A percentile compares a stretch with the other conserved stretches of the same genome.
Conservation (phyloP, 73 alveolate species). For the Effrenium voratum region DNA sequence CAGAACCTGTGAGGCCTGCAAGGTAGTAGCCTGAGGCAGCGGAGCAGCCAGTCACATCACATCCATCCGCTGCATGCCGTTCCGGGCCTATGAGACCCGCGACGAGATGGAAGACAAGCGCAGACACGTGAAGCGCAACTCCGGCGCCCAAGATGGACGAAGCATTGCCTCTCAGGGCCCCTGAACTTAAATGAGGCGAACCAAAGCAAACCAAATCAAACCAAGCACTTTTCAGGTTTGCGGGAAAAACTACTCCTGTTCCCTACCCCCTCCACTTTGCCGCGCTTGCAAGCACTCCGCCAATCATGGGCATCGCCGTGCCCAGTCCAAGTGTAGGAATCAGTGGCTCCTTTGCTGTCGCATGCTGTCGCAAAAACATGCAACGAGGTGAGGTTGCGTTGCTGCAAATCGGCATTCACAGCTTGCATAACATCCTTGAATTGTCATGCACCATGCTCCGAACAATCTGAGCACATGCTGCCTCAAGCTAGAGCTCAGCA, state of each 20-base stretch:
- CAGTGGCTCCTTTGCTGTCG: conserved; percentile 38
- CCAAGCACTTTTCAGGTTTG: no score
- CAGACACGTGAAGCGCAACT: background rate
- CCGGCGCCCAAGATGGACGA: conserved; percentile 59
- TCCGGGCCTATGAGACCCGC: conserved; percentile 53
- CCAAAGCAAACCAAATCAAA: no score
- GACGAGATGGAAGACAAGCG: background rate
- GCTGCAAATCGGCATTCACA: no score
- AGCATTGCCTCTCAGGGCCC: conserved; percentile 26
- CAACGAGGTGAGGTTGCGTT: no score
- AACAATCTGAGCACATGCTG: no score
- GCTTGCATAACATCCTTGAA: no score
- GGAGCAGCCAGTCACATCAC: background rate
- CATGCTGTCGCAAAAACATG: no score
- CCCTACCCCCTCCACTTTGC: background rate
- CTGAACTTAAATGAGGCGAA: no score
- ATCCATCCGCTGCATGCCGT: background rate
- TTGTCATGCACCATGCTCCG: no score
- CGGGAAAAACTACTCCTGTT: no score
- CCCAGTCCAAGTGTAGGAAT: conserved; percentile 84
- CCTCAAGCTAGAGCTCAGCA: background rate
- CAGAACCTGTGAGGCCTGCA: conserved; percentile 57
- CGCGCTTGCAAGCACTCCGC: conserved; percentile 58
- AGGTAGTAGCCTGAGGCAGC: conserved; percentile 9
- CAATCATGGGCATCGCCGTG: conserved; percentile 50